phyloP scores from a whole-genome alignment of 345 rosid genomes.

The Theobroma cacao region DNA sequence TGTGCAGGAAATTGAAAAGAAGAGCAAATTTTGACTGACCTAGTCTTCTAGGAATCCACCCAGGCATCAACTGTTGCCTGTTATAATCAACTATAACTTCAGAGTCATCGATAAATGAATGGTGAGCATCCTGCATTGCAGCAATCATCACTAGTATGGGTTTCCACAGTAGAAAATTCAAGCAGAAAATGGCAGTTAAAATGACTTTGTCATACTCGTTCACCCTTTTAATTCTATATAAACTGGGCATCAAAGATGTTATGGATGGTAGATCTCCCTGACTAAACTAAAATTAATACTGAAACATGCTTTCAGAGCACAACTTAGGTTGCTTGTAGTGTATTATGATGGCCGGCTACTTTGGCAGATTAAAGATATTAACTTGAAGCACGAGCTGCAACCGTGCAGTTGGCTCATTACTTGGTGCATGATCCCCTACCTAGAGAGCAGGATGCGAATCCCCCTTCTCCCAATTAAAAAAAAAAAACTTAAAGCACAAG shows the following conservation, averaged over 20 bases:
- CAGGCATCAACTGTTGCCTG: constrained; percentile 87
- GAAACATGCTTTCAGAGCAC: neutral
- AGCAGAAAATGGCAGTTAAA: neutral
- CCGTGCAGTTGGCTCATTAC: too few species aligned
- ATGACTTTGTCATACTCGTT: neutral
- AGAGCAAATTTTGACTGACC: constrained; percentile 39
- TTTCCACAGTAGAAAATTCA: neutral
- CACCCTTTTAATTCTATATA: neutral
- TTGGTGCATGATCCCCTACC: too few species aligned
- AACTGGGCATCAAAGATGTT: neutral
- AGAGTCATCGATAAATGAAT: constrained; percentile 61
- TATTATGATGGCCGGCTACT: neutral
- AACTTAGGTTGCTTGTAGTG: neutral
- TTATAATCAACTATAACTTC: constrained; percentile 88
- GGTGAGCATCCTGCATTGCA: constrained; percentile 70
- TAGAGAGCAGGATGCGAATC: too few species aligned
- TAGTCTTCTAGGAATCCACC: constrained; percentile 99
- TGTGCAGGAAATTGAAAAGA: neutral
- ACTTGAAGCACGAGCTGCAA: neutral
- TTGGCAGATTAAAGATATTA: neutral
- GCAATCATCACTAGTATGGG: neutral
- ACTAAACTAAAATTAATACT: neutral
- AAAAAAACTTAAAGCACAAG: too few species aligned
- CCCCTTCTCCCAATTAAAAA: too few species aligned
- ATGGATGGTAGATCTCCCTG: neutral